Conservation (phyloP, 805 yeast genomes). For the Lipomyces orientalis region DNA sequence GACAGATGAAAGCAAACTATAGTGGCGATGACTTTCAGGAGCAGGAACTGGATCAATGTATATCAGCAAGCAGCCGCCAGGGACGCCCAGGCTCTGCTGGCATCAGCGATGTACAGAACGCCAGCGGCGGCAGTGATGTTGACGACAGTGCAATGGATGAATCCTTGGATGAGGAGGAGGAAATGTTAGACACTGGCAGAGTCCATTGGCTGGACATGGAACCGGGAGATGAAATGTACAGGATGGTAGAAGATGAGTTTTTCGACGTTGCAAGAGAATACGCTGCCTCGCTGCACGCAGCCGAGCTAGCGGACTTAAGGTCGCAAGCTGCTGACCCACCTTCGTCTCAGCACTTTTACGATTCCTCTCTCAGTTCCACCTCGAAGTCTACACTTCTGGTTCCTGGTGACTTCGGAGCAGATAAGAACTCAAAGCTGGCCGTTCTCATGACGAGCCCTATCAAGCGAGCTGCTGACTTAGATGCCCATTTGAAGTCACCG, state of each 20-base stretch:
- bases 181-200: not conserved
- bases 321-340: not conserved
- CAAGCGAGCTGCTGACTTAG: not conserved
- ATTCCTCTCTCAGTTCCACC: not conserved
- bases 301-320: slow-evolving; percentile 5
- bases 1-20: not conserved
- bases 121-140: not conserved
- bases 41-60: not conserved
- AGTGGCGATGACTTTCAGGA: not conserved
- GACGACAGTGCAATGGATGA: not conserved
- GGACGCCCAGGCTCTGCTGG: not conserved
- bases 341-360: not conserved
- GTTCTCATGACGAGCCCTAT: slow-evolving; percentile 9
- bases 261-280: slow-evolving; percentile 21
- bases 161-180: not conserved
- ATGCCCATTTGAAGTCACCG: not conserved
- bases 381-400: not conserved
- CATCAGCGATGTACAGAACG: not conserved
- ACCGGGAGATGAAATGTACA: slow-evolving; percentile 19
- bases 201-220: slow-evolving; percentile 11
- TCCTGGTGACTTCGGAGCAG: not conserved
- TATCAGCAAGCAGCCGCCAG: not conserved
- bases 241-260: slow-evolving; percentile 36
- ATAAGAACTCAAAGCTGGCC: not conserved
- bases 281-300: slow-evolving; percentile 21